These are phyloP conservation scores for Aristolochia californica DNA, from an alignment of 164 flowering plant genomes.

Conservation along the genomic window DNA sequence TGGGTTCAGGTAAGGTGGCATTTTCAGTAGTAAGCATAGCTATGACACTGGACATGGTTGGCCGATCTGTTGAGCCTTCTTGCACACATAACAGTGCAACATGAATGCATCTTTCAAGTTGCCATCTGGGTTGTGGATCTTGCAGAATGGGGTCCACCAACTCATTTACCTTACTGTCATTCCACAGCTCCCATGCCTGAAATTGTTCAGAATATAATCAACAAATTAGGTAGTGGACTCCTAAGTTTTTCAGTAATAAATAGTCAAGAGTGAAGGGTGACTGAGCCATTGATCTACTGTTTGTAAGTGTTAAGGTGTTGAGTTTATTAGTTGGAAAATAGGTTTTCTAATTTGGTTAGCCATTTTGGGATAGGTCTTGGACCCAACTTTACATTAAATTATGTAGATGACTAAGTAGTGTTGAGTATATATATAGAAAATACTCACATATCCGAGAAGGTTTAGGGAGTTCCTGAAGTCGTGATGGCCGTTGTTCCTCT, in stretches of 20 bases:
- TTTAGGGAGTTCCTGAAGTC: not conserved
- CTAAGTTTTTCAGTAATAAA: not conserved
- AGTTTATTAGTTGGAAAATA: too few species aligned
- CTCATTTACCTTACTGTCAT: slow-evolving; percentile 1
- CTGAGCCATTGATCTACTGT: too few species aligned
- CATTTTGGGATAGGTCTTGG: too few species aligned
- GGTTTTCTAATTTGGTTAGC: too few species aligned
- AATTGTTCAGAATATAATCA: not conserved
- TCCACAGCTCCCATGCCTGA: slow-evolving; percentile 12
- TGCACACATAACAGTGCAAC: slow-evolving; percentile 25
- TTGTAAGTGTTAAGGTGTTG: too few species aligned
- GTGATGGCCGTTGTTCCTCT: slow-evolving; percentile 2
- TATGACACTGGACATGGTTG: slow-evolving; percentile 13
- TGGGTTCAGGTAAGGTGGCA: too few species aligned
- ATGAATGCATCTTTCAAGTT: slow-evolving; percentile 16
- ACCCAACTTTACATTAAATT: too few species aligned
- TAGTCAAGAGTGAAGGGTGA: too few species aligned
- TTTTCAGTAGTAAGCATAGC: too few species aligned
- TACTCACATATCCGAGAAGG: slow-evolving; percentile 9
- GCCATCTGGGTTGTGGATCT: slow-evolving; percentile 1
- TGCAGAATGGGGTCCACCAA: too few species aligned
- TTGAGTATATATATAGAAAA: not conserved
- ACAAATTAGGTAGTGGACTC: not conserved
- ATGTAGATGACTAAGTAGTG: too few species aligned
- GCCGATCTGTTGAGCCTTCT: slow-evolving; percentile 16